Conservation (phyloP, 2,329 filamentous ascomycete genomes). For the Capronia coronata region DNA sequence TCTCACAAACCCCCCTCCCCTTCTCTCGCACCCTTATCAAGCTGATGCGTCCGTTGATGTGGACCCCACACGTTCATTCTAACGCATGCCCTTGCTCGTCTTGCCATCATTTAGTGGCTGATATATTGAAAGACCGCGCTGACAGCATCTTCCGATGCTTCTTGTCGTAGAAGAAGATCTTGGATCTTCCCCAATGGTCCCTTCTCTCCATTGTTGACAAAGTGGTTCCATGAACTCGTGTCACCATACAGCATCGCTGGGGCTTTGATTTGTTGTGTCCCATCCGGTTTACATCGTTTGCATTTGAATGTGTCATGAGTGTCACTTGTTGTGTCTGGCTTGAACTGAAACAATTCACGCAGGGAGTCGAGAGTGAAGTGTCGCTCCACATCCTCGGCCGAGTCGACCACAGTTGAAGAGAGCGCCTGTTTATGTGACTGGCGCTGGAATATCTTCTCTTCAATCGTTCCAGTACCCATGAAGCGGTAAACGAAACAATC, state of each 20-base stretch:
- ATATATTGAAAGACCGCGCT: slow-evolving; percentile 99
- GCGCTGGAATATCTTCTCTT: slow-evolving; percentile 98
- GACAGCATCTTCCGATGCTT: slow-evolving; percentile 69
- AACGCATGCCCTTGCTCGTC: too few relatives aligned
- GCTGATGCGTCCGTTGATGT: too few relatives aligned
- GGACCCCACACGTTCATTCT: too few relatives aligned
- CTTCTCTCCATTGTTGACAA: slow-evolving; percentile 65
- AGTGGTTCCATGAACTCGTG: slow-evolving; percentile 99
- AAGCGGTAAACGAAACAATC: slow-evolving; percentile 99
- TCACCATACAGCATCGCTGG: slow-evolving; percentile 95
- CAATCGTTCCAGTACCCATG: slow-evolving; percentile 94
- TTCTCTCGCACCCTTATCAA: too few relatives aligned
- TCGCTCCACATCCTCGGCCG: slow-evolving; percentile 90
- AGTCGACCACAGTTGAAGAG: slow-evolving; percentile 93
- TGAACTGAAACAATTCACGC: slow-evolving; percentile 90
- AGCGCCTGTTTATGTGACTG: slow-evolving; percentile 97
- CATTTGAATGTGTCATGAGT: slow-evolving; percentile 99
- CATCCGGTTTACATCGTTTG: slow-evolving; percentile 84
- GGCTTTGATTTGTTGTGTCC: slow-evolving; percentile 80
- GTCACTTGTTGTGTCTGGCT: slow-evolving; percentile 75
- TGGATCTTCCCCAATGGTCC: slow-evolving; percentile 74
- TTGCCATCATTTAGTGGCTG: slow-evolving; percentile 74
- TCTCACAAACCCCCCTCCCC: too few relatives aligned
- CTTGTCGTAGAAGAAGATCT: slow-evolving; percentile 82
- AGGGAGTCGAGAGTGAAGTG: slow-evolving; percentile 91